phyloP scores from a whole-genome alignment of 75 land plant genomes.

The Chamaecyparis obtusa region DNA sequence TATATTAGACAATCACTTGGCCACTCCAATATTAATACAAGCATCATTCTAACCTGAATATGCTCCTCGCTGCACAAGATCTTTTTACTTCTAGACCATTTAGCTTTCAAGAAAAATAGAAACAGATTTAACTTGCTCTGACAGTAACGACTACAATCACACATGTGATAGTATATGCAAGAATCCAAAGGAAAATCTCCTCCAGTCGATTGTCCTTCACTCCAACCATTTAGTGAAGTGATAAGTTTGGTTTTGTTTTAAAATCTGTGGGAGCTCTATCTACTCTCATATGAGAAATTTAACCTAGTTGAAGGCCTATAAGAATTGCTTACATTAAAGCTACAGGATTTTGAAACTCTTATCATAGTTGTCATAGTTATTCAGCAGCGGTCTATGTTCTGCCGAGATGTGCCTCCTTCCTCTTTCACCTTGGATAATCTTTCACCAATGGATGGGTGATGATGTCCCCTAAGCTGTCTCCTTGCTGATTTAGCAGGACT shows the following conservation, averaged over 20 bases:
- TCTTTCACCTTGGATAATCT: background rate
- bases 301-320: background rate
- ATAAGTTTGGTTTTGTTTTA: background rate
- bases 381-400: background rate
- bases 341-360: background rate
- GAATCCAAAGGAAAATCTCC: background rate
- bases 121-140: background rate
- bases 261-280: background rate
- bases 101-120: background rate
- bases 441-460: background rate
- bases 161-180: background rate
- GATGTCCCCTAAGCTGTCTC: background rate
- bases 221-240: background rate
- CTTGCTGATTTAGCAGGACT: background rate
- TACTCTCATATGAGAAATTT: background rate
- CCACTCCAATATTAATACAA: background rate
- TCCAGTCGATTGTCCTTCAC: background rate
- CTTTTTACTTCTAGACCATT: background rate
- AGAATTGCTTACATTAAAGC: background rate
- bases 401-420: background rate
- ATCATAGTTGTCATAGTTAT: background rate
- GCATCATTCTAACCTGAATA: background rate
- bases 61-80: background rate
- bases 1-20: background rate
- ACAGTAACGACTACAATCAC: background rate